Evolutionary conservation across 1,284 basidiomycete species (phyloP).

Genomic region (Trichosporon ovoides): DNA sequence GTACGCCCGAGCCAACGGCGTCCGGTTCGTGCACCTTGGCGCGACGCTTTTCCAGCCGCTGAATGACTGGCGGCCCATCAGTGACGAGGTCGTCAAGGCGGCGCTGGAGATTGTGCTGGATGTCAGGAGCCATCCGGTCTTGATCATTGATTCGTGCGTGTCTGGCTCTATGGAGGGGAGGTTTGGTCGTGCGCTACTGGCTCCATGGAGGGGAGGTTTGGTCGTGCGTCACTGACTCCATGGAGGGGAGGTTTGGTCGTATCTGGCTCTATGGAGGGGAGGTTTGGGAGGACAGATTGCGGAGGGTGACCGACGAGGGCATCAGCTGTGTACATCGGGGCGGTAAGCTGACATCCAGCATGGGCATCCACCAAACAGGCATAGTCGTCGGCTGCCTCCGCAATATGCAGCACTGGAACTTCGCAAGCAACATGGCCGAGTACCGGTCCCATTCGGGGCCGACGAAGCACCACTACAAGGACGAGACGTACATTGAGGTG

Average conservation of each 20-base stretch:
- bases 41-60: slow-evolving; percentile 39
- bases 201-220: too few relatives aligned
- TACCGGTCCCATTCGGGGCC: slow-evolving; percentile 45
- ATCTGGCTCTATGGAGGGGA: too few relatives aligned
- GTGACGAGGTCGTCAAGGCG: slow-evolving; percentile 44
- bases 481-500: slow-evolving; percentile 49
- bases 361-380: slow-evolving; percentile 47
- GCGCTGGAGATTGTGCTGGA: slow-evolving; percentile 44
- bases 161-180: too few relatives aligned
- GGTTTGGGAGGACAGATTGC: too few relatives aligned
- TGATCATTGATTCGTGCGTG: slow-evolving; percentile 46
- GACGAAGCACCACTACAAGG: slow-evolving; percentile 43
- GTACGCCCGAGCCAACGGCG: slow-evolving; percentile 23
- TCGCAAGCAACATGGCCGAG: slow-evolving; percentile 45
- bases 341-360: slow-evolving; percentile 22
- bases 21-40: slow-evolving; percentile 45
- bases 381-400: slow-evolving; percentile 43
- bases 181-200: too few relatives aligned
- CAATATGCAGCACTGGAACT: slow-evolving; percentile 46
- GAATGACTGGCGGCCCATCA: slow-evolving; percentile 43
- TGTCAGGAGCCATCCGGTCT: slow-evolving; percentile 33
- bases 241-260: slow-evolving; percentile 46
- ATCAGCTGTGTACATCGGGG: too few relatives aligned
- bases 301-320: too few relatives aligned
- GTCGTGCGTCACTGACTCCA: too few relatives aligned